phyloP scores from a whole-genome alignment of 2,329 filamentous ascomycete genomes.

The Scedosporium aurantiacum region DNA sequence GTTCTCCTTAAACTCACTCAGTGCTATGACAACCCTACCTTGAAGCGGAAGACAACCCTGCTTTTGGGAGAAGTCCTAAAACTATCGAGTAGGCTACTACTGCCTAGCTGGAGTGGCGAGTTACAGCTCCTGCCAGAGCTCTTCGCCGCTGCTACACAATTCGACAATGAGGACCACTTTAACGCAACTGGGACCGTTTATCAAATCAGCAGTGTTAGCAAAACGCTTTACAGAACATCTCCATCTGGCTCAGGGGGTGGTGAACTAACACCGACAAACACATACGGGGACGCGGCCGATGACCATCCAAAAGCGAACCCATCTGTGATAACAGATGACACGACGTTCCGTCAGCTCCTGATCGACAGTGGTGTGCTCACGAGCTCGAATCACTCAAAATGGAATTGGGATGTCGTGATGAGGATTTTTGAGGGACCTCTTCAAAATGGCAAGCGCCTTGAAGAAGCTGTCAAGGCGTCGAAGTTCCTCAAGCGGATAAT shows the following conservation, averaged over 20 bases:
- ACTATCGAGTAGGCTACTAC: slow-evolving; percentile 74
- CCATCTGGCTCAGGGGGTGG: slow-evolving; percentile 22
- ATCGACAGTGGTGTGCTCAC: slow-evolving; percentile 78
- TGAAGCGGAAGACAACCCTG: slow-evolving; percentile 82
- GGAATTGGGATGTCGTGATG: slow-evolving; percentile 93
- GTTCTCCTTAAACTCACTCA: slow-evolving; percentile 54
- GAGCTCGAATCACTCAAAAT: slow-evolving; percentile 85
- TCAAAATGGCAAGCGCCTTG: slow-evolving; percentile 79
- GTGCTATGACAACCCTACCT: slow-evolving; percentile 52
- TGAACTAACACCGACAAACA: neutral
- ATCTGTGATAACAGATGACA: slow-evolving; percentile 42
- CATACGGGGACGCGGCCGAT: slow-evolving; percentile 28
- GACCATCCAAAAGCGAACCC: slow-evolving; percentile 43
- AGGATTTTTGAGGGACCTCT: slow-evolving; percentile 87
- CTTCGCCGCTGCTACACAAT: slow-evolving; percentile 64
- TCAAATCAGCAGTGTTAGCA: slow-evolving; percentile 94
- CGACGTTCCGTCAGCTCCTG: slow-evolving; percentile 51
- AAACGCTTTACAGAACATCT: slow-evolving; percentile 75
- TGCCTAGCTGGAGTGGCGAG: slow-evolving; percentile 68
- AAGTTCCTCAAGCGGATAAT: slow-evolving; percentile 94
- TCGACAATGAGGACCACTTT: slow-evolving; percentile 61
- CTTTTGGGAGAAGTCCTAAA: slow-evolving; percentile 87
- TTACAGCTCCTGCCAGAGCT: slow-evolving; percentile 83
- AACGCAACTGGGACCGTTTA: slow-evolving; percentile 85
- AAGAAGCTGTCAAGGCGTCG: slow-evolving; percentile 87